Evolutionary conservation across 345 rosid species (phyloP).

Genomic region (Eucalyptus pumila): DNA sequence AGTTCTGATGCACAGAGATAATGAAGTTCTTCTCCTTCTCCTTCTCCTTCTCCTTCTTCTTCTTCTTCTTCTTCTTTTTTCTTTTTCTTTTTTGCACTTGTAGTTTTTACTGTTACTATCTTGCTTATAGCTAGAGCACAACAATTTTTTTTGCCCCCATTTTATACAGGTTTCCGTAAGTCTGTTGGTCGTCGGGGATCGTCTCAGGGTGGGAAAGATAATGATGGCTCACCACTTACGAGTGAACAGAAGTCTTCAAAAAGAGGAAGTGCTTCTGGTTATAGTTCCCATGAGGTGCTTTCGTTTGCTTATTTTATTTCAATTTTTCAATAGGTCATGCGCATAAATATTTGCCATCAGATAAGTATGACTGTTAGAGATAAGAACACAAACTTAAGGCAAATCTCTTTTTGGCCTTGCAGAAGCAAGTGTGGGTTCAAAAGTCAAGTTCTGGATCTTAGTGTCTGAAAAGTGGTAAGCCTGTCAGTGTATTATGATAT

Average conservation of each 20-base stretch:
- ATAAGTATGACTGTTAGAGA: neutral
- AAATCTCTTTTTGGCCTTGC: neutral
- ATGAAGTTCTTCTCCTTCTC: neutral
- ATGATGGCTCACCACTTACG: constrained; percentile 10
- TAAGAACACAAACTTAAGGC: neutral
- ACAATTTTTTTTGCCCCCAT: neutral
- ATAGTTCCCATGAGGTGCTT: constrained; percentile 27
- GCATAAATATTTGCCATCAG: neutral
- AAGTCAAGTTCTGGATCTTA: constrained; percentile 38
- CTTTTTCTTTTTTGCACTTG: neutral
- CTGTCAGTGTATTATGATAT: neutral
- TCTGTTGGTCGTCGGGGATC: constrained; percentile 27
- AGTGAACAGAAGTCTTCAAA: constrained; percentile 25
- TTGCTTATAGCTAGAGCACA: neutral
- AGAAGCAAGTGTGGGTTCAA: constrained; percentile 69
- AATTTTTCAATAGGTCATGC: neutral
- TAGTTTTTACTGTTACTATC: neutral
- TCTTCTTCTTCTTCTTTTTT: too few species aligned
- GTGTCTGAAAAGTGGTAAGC: constrained; percentile 13
- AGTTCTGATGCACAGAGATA: neutral
- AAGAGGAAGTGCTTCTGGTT: constrained; percentile 17
- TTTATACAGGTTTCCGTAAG: constrained; percentile 27
- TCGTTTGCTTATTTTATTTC: neutral
- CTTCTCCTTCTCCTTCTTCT: too few species aligned
- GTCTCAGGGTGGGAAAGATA: constrained; percentile 17